phyloP scores from a whole-genome alignment of 1,284 basidiomycete genomes.

The Schizophyllum amplum region DNA sequence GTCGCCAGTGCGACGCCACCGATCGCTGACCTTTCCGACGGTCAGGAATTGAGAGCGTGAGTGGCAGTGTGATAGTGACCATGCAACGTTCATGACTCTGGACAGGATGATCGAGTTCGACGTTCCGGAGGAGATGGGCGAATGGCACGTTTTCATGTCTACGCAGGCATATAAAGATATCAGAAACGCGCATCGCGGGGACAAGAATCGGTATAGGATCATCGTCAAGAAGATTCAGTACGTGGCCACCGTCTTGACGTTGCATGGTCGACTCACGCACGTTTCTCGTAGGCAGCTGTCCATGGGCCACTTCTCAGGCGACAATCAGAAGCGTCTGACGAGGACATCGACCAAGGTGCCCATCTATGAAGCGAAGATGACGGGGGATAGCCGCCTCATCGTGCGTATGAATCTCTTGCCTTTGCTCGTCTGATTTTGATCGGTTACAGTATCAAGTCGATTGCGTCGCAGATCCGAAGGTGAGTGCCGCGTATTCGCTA shows the following conservation, averaged over 20 bases:
- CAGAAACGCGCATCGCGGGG: slow-evolving; percentile 29
- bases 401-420: slow-evolving; percentile 26
- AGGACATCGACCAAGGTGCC: slow-evolving; percentile 38
- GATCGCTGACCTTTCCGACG: no score
- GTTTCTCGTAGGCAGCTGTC: slow-evolving; percentile 44
- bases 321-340: slow-evolving; percentile 60
- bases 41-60: background rate
- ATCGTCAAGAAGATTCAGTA: slow-evolving; percentile 56
- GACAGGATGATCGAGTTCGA: slow-evolving; percentile 32
- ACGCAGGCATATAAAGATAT: slow-evolving; percentile 35
- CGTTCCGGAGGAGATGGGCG: slow-evolving; percentile 41
- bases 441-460: slow-evolving; percentile 53
- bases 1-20: no score
- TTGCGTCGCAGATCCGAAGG: slow-evolving; percentile 35
- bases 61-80: no score
- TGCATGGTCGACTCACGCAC: background rate
- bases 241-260: slow-evolving; percentile 4
- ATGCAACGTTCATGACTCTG: background rate
- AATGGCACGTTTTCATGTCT: slow-evolving; percentile 44
- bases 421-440: background rate
- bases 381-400: slow-evolving; percentile 49
- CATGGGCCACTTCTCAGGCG: slow-evolving; percentile 55
- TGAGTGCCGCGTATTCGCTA: background rate
- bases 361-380: slow-evolving; percentile 65
- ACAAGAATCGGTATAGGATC: slow-evolving; percentile 35